Evolutionary conservation across 2,329 filamentous ascomycete genomes (phyloP).

Genomic region (Verticillium alfalfae): DNA sequence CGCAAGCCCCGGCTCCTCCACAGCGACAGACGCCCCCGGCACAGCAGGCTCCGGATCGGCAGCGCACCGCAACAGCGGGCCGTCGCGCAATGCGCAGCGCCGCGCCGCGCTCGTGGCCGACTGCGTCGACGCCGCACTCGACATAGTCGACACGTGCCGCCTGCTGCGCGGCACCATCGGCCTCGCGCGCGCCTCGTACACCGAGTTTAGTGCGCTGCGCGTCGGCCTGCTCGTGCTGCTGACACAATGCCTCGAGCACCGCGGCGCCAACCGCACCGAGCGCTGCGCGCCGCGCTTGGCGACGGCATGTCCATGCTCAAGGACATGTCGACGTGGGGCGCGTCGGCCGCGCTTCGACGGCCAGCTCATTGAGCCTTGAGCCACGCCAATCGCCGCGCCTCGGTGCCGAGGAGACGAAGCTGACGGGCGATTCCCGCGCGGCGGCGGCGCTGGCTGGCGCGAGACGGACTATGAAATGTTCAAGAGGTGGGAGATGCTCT

Average conservation of each 20-base stretch:
- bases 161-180: conserved; percentile 43
- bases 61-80: conserved; percentile 8
- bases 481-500: conserved; percentile 29
- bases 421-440: conserved; percentile 15
- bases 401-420: conserved; percentile 35
- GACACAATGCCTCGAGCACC: conserved; percentile 29
- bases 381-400: conserved; percentile 39
- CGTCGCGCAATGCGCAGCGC: conserved; percentile 18
- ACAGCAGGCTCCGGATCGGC: background rate
- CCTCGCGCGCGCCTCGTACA: conserved; percentile 48
- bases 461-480: conserved; percentile 40
- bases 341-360: conserved; percentile 47
- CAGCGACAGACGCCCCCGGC: background rate
- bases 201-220: conserved; percentile 50
- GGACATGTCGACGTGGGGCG: conserved; percentile 46
- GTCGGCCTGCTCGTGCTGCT: conserved; percentile 44
- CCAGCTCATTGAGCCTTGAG: conserved; percentile 47
- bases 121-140: conserved; percentile 46
- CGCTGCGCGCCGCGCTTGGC: conserved; percentile 37
- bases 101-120: conserved; percentile 39
- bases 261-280: conserved; percentile 18
- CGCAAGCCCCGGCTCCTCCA: background rate
- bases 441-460: conserved; percentile 12
- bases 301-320: conserved; percentile 45
- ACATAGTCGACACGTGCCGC: conserved; percentile 44